A percentile compares a stretch with the other conserved stretches of the same genome.
Evolutionary conservation across 352 stramenopile species (phyloP).

Genomic region (Globisporangium cylindrosporum): DNA sequence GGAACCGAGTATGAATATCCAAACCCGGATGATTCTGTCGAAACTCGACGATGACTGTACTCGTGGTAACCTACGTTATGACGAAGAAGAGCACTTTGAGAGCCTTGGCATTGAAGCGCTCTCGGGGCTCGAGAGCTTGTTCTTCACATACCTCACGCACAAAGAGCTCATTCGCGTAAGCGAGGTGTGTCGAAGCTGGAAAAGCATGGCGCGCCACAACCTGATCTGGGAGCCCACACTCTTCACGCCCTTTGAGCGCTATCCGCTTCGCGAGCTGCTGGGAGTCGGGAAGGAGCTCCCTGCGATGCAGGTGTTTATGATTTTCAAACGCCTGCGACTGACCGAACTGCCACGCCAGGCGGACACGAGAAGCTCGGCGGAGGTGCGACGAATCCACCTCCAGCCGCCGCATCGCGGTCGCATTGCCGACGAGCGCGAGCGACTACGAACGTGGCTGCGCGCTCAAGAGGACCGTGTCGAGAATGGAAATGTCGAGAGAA

Average conservation of each 20-base stretch:
- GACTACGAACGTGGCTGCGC: slow-evolving; percentile 13
- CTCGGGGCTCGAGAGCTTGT: slow-evolving; percentile 52
- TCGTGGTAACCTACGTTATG: not conserved
- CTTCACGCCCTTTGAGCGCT: slow-evolving; percentile 51
- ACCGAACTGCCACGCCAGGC: slow-evolving; percentile 20
- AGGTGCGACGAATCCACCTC: not conserved
- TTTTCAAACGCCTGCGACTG: slow-evolving; percentile 54
- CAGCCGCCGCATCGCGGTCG: slow-evolving; percentile 5
- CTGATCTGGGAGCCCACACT: slow-evolving; percentile 69
- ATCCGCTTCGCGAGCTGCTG: slow-evolving; percentile 59
- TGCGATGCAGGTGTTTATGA: slow-evolving; percentile 73
- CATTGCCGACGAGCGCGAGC: slow-evolving; percentile 18
- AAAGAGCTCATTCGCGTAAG: slow-evolving; percentile 45
- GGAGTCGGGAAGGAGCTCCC: slow-evolving; percentile 41
- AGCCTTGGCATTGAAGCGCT: slow-evolving; percentile 45
- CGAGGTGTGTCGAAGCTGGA: slow-evolving; percentile 58
- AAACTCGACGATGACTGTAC: slow-evolving; percentile 23
- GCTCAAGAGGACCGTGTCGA: not conserved
- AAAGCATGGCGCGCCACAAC: slow-evolving; percentile 45
- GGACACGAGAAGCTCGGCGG: not conserved
- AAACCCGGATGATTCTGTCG: slow-evolving; percentile 55
- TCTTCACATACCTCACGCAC: slow-evolving; percentile 54
- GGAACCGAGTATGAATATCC: slow-evolving; percentile 41
- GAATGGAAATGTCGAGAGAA: not conserved
- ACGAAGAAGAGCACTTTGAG: not conserved